Evolutionary conservation across 23 red algal genomes (phyloP), one percentile per base, ranked within the genome.

Genomic region (Agarophyton chilense): DNA sequence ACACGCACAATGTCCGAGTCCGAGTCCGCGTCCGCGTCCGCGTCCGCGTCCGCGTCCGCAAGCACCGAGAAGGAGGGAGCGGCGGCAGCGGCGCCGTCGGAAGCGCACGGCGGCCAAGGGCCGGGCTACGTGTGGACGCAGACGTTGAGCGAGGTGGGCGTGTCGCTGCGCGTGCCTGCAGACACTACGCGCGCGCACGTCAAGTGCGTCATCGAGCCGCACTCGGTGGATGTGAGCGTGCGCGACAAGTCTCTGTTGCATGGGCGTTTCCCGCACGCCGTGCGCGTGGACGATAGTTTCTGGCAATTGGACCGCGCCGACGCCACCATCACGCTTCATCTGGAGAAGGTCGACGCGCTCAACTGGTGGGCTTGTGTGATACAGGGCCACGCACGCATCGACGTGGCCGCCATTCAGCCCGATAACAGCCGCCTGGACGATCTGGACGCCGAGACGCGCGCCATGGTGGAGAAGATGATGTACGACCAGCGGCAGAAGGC

Each of bases 401-500:
- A 98, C 26, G 52, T 88, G 39, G 51, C 67, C 24, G 84, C 79
- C 43, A 71, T 92, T 12, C 71, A 88, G 67, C 95, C 95, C 19
- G 95, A 91, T 14, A 89, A 82, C 28, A 91, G 85, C 77, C 66
- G 73, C 43, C 55, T 98, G 16, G 85, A 85, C 14, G 95, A 98
- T 7, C 61, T 98, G 10, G 95, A 98, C 78, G 86, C 77, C 50
- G 95, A 98, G 81, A 98, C 95, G 73, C 66, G 95, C 34, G 72
- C 72, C 26, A 88, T 98, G 82, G 95, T 98, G 1, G 95, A 98
- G 87, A 98, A 98, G 46, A 98, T 98, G 95, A 98, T 98, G 95
- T 83, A 90, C 19, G 90, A 98, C 22, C 95, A 98, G 72, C 18
- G 93, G 19, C 93, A 88, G 24, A 87, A 88, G 35, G 83, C 83